Evolutionary conservation across 2,329 filamentous ascomycete species (phyloP).

Genomic region (Alternaria rosae): DNA sequence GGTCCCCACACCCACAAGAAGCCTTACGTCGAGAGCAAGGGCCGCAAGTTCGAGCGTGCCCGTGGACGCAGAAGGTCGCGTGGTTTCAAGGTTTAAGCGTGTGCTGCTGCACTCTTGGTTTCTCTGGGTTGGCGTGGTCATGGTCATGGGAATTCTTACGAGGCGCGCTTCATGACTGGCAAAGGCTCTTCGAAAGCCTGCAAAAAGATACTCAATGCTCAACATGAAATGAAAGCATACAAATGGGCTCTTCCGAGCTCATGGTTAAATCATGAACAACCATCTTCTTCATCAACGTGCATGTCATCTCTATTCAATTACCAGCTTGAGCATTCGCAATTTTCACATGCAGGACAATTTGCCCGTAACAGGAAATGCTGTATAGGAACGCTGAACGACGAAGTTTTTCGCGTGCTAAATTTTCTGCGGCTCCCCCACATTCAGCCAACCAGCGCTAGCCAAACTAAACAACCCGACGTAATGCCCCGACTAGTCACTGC

Average conservation of each 20-base stretch:
- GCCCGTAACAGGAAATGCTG: slow-evolving; percentile 4
- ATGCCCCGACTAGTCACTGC: slow-evolving; percentile 29
- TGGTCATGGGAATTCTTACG: slow-evolving; percentile 46
- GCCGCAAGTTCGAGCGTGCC: slow-evolving; percentile 98
- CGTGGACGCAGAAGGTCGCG: slow-evolving; percentile 98
- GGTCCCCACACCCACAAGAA: slow-evolving; percentile 99
- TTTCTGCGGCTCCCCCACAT: slow-evolving; percentile 35
- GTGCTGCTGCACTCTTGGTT: slow-evolving; percentile 40
- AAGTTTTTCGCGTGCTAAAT: slow-evolving; percentile 27
- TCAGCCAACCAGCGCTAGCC: slow-evolving; percentile 25
- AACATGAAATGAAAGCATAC: slow-evolving; percentile 44
- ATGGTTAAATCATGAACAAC: slow-evolving; percentile 42
- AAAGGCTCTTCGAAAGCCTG: slow-evolving; percentile 40
- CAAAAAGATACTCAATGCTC: slow-evolving; percentile 50
- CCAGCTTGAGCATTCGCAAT: no score
- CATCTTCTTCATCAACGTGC: slow-evolving; percentile 1
- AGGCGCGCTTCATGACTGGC: slow-evolving; percentile 49
- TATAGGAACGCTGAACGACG: neutral
- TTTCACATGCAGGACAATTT: neutral
- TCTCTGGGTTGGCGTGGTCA: slow-evolving; percentile 50
- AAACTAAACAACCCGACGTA: slow-evolving; percentile 20
- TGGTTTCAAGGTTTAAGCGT: slow-evolving; percentile 98
- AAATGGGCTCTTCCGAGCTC: slow-evolving; percentile 43
- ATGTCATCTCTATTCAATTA: neutral
- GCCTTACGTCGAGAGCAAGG: slow-evolving; percentile 97